These are phyloP conservation scores for Candida schatavii DNA, from an alignment of 805 yeast genomes.

Conservation along the genomic window DNA sequence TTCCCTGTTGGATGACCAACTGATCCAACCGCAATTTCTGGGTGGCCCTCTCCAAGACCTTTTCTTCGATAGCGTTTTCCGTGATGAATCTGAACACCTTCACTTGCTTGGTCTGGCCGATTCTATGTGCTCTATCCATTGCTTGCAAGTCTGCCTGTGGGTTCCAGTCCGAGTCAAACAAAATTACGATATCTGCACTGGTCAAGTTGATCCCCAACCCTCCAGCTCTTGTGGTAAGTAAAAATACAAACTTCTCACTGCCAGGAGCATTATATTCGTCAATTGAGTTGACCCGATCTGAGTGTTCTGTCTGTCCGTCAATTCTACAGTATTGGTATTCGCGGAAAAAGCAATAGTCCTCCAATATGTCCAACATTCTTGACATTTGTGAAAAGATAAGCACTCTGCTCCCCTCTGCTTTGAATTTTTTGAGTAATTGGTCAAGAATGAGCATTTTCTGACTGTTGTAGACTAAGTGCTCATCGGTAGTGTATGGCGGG, in stretches of 20 bases:
- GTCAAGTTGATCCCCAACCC: conserved; percentile 85
- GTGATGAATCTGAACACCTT: conserved; percentile 75
- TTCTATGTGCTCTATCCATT: conserved; percentile 87
- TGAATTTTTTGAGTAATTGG: conserved; percentile 57
- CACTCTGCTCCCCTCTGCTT: conserved; percentile 72
- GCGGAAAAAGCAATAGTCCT: conserved; percentile 73
- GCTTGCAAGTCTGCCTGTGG: conserved; percentile 89
- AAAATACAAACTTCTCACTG: conserved; percentile 67
- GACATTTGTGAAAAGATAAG: conserved; percentile 83
- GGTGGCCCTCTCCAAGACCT: conserved; percentile 76
- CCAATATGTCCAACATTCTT: conserved; percentile 74
- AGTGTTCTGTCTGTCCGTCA: conserved; percentile 81
- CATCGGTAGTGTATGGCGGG: conserved; percentile 84
- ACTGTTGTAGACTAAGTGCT: conserved; percentile 71
- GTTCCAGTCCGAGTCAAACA: conserved; percentile 84
- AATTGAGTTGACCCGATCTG: conserved; percentile 69
- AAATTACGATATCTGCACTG: conserved; percentile 72
- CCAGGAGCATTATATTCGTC: conserved; percentile 80
- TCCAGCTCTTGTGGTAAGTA: conserved; percentile 84
- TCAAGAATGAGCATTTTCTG: conserved; percentile 73
- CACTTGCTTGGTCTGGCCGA: conserved; percentile 83
- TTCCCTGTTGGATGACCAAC: conserved; percentile 78
- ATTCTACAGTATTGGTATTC: conserved; percentile 72
- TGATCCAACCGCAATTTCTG: conserved; percentile 78
- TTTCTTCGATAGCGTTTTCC: conserved; percentile 81